These are phyloP conservation scores for Populus deltoides DNA, from an alignment of 345 rosid species.

Conservation along the genomic window DNA sequence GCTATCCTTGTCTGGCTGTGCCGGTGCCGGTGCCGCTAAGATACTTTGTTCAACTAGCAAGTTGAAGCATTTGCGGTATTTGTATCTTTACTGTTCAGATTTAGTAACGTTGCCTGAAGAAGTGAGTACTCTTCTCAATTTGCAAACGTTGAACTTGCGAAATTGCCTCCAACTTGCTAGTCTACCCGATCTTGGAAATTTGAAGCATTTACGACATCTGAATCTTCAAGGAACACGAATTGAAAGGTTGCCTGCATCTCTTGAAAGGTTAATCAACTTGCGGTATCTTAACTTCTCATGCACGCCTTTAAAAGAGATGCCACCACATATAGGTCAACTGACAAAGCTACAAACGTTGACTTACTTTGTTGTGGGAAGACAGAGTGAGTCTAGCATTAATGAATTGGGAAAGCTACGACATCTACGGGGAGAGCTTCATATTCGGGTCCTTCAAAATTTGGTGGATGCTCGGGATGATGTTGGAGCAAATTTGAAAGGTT, in stretches of 20 bases:
- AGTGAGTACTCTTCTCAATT: no score
- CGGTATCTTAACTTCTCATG: not conserved
- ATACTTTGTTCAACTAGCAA: not conserved
- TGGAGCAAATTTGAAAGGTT: no score
- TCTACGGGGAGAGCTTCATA: no score
- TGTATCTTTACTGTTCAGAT: not conserved
- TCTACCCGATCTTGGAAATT: no score
- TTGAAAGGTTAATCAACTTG: conserved; percentile 4
- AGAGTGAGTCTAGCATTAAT: not conserved
- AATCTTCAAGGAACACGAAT: not conserved
- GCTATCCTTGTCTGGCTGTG: not conserved
- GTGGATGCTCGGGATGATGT: no score
- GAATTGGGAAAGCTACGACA: no score
- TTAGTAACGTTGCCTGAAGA: no score
- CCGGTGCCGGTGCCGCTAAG: no score
- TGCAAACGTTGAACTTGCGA: no score
- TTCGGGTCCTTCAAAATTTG: no score
- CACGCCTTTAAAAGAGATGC: not conserved
- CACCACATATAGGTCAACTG: not conserved
- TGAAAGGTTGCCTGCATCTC: not conserved
- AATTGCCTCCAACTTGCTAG: no score
- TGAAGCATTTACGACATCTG: not conserved
- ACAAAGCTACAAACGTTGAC: not conserved
- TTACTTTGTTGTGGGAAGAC: not conserved
- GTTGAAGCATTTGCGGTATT: conserved; percentile 3